Conservation (phyloP, 1,139 yeast species). For the Trichomonascaceae sp. region DNA sequence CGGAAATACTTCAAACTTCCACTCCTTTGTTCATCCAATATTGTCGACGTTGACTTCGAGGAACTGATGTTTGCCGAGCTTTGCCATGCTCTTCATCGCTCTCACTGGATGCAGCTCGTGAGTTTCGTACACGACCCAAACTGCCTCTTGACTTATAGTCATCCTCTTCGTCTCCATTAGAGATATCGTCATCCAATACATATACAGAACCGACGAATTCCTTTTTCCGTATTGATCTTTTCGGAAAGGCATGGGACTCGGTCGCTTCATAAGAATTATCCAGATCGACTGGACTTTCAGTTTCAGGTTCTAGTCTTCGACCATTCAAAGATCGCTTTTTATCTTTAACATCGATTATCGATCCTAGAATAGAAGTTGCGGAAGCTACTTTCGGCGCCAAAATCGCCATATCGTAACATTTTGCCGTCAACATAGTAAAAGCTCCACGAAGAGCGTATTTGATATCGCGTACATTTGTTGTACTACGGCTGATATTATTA, state of each 20-base stretch:
- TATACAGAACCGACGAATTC: neutral
- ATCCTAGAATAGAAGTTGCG: conserved; percentile 74
- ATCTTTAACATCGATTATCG: conserved; percentile 74
- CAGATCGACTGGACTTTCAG: conserved; percentile 35
- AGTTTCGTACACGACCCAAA: neutral
- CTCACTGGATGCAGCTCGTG: neutral
- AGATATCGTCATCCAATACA: neutral
- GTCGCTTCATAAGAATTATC: conserved; percentile 54
- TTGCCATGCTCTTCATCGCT: conserved; percentile 7
- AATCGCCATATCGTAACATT: conserved; percentile 36
- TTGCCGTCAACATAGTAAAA: conserved; percentile 57
- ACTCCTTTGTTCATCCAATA: conserved; percentile 10
- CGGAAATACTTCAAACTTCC: neutral
- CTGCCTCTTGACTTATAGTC: neutral
- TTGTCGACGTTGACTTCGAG: conserved; percentile 2
- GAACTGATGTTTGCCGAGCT: conserved; percentile 1
- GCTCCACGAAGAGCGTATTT: conserved; percentile 92
- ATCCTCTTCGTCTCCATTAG: neutral
- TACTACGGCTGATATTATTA: conserved; percentile 82
- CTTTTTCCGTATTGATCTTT: neutral
- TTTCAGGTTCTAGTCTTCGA: neutral
- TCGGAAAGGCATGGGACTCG: conserved; percentile 52
- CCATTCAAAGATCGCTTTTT: neutral
- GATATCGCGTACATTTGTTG: conserved; percentile 73
- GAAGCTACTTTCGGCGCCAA: conserved; percentile 62